Evolutionary conservation across 169 alveolate species (phyloP).

Genomic region (Eimeria falciformis): DNA sequence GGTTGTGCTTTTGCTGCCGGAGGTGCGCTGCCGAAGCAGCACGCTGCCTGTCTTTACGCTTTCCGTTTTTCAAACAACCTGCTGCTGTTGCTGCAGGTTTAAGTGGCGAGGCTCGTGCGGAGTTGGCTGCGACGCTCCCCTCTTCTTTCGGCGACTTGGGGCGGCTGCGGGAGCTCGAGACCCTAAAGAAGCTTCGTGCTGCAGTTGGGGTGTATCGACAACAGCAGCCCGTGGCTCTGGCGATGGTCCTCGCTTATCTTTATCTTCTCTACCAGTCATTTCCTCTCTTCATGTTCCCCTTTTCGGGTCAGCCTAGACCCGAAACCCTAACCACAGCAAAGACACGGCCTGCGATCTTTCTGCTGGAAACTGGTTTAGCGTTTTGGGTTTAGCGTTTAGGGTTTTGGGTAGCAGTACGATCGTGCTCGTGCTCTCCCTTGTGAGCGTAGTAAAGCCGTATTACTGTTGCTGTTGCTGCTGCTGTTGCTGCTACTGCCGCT

Average conservation of each 20-base stretch:
- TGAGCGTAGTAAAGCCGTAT: neutral
- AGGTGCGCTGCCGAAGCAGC: too few species aligned
- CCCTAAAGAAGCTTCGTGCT: slow-evolving; percentile 3
- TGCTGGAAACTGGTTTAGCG: too few species aligned
- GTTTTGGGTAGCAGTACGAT: neutral
- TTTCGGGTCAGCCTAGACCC: neutral
- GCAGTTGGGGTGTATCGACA: slow-evolving; percentile 49
- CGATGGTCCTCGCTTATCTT: slow-evolving; percentile 14
- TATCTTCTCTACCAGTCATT: slow-evolving; percentile 39
- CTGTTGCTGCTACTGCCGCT: slow-evolving; percentile 28
- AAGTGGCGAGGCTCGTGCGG: slow-evolving; percentile 1
- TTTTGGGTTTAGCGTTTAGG: slow-evolving; percentile 18
- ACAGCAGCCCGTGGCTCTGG: slow-evolving; percentile 48
- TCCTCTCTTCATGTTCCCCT: slow-evolving; percentile 47
- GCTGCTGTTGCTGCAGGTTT: slow-evolving; percentile 12
- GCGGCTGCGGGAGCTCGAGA: neutral
- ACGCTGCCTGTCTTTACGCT: too few species aligned
- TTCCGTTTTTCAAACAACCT: too few species aligned
- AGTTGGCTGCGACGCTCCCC: neutral
- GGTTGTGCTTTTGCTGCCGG: too few species aligned
- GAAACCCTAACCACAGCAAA: slow-evolving; percentile 20
- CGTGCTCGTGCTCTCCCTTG: neutral
- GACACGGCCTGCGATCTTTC: too few species aligned
- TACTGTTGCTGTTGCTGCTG: slow-evolving; percentile 13
- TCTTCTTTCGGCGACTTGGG: neutral